phyloP scores from a whole-genome alignment of 768 basidiomycete genomes.

The Roridomyces roridus region DNA sequence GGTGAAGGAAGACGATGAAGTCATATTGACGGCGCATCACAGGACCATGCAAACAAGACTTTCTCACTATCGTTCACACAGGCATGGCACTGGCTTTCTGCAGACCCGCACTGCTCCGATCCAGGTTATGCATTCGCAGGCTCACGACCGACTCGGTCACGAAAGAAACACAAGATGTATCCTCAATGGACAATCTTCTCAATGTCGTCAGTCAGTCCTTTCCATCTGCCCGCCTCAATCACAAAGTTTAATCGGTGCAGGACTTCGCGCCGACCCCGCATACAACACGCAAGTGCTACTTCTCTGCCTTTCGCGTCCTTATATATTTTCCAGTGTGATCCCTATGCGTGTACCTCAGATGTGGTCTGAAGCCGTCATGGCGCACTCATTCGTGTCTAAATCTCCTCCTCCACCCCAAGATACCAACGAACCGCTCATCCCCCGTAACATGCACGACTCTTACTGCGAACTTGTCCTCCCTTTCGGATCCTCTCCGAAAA shows the following conservation, averaged over 20 bases:
- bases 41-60: too few species aligned
- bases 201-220: conserved; percentile 59
- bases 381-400: conserved; percentile 15
- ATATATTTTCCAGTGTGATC: conserved; percentile 49
- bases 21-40: conserved; percentile 1
- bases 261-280: conserved; percentile 57
- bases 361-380: conserved; percentile 66
- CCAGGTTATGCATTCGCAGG: neutral
- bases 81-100: neutral
- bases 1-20: conserved; percentile 11
- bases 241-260: too few species aligned
- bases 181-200: conserved; percentile 61
- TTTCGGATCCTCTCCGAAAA: conserved; percentile 61
- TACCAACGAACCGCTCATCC: conserved; percentile 37
- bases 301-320: neutral
- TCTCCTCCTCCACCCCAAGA: conserved; percentile 15
- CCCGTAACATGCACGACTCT: conserved; percentile 72
- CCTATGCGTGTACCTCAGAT: conserved; percentile 57
- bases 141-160: conserved; percentile 31
- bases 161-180: conserved; percentile 65
- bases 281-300: conserved; percentile 49
- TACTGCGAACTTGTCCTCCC: conserved; percentile 71
- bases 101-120: neutral
- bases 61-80: too few species aligned
- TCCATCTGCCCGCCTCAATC: too few species aligned